These are phyloP conservation scores for Mycena galericulata DNA, from an alignment of 768 basidiomycete genomes.

Conservation along the genomic window DNA sequence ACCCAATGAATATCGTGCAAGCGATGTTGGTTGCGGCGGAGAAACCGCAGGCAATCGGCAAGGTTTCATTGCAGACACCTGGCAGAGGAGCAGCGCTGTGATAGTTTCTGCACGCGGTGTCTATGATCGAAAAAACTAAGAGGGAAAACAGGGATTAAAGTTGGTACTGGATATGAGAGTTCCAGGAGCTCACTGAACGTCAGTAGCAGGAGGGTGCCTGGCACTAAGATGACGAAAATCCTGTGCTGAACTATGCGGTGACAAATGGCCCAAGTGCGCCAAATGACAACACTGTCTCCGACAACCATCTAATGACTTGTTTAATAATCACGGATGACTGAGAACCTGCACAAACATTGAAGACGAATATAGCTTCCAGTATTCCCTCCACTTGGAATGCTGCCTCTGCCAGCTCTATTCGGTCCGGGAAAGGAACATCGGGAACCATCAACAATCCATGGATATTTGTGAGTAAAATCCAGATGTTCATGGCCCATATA, in stretches of 20 bases:
- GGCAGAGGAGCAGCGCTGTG: constrained; percentile 10
- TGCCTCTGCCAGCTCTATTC: neutral
- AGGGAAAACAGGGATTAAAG: too few relatives aligned
- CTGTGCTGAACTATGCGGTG: constrained; percentile 3
- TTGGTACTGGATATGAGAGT: too few relatives aligned
- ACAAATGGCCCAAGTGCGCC: constrained; percentile 6
- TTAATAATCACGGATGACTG: constrained; percentile 14
- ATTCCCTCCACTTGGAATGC: constrained; percentile 1
- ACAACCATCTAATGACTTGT: constrained; percentile 12
- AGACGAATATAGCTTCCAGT: constrained; percentile 20
- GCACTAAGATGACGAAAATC: constrained; percentile 11
- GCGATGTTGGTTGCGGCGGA: constrained; percentile 21
- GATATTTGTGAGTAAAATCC: constrained; percentile 5
- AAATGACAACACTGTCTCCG: constrained; percentile 13
- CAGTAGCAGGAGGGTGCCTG: constrained; percentile 20
- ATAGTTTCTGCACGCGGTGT: constrained; percentile 18
- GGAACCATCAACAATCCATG: constrained; percentile 20
- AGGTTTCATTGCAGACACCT: constrained; percentile 4
- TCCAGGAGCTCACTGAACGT: too few relatives aligned
- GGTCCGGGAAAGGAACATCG: constrained; percentile 18
- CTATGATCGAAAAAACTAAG: too few relatives aligned
- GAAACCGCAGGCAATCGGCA: constrained; percentile 5
- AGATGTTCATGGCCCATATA: constrained; percentile 23
- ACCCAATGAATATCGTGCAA: constrained; percentile 24
- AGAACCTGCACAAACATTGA: constrained; percentile 23